Evolutionary conservation across 2,329 filamentous ascomycete species (phyloP).

Genomic region (Paecilomyces formosus): DNA sequence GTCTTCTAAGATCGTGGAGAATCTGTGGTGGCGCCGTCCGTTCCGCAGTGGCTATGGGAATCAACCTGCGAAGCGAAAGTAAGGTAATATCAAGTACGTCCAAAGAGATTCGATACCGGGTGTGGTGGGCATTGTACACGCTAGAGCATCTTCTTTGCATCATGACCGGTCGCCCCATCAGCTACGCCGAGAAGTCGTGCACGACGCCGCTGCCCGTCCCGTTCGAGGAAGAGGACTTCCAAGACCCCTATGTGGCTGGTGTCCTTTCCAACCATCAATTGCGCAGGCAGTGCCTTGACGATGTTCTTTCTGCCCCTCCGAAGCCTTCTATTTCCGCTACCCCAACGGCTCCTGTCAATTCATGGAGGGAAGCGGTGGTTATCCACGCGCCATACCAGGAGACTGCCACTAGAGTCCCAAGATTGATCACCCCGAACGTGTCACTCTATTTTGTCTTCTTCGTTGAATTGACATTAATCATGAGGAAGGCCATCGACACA

Average conservation of each 20-base stretch:
- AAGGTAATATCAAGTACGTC: conserved; percentile 24
- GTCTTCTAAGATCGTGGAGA: conserved; percentile 31
- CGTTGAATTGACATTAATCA: conserved; percentile 29
- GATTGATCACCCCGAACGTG: conserved; percentile 25
- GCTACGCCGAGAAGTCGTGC: conserved; percentile 30
- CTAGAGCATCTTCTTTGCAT: conserved; percentile 34
- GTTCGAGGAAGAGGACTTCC: conserved; percentile 30
- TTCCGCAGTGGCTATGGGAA: conserved; percentile 33
- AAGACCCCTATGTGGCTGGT: conserved; percentile 20
- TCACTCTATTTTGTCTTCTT: conserved; percentile 33
- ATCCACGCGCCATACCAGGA: neutral
- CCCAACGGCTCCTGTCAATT: conserved; percentile 9
- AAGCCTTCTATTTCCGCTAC: conserved; percentile 2
- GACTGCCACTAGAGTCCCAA: conserved; percentile 6
- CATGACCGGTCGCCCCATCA: conserved; percentile 37
- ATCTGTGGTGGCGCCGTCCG: conserved; percentile 33
- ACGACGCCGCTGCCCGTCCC: conserved; percentile 35
- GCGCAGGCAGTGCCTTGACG: conserved; percentile 21
- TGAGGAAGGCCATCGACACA: conserved; percentile 27
- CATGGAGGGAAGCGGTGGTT: conserved; percentile 13
- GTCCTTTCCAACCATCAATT: conserved; percentile 26
- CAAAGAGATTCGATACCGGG: conserved; percentile 35
- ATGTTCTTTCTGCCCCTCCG: conserved; percentile 12
- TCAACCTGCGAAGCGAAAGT: conserved; percentile 37
- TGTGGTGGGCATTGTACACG: conserved; percentile 38